Evolutionary conservation across 495 filamentous ascomycete species (phyloP).

Genomic region (Lophiotrema nucula): DNA sequence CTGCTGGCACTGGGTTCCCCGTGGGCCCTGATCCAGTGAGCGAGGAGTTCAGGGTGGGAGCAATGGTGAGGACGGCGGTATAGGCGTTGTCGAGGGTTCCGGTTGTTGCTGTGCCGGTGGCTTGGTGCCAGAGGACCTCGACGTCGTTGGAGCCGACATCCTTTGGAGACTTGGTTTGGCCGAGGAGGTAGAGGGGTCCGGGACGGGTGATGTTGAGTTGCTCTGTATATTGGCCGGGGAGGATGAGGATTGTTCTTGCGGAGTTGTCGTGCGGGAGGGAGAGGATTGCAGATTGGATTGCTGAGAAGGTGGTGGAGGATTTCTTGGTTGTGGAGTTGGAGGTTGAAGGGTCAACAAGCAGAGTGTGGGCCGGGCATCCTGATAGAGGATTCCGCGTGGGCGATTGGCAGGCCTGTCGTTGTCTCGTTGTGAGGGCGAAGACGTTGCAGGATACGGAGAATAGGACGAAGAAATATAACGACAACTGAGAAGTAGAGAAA

Average conservation of each 20-base stretch:
- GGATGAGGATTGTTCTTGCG: conserved; percentile 54
- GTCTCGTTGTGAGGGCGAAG: neutral
- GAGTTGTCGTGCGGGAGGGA: conserved; percentile 54
- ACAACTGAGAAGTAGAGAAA: too few species aligned
- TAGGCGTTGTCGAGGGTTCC: conserved; percentile 56
- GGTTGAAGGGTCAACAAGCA: conserved; percentile 48
- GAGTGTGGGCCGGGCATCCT: conserved; percentile 50
- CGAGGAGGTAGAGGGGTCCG: conserved; percentile 55
- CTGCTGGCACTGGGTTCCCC: conserved; percentile 54
- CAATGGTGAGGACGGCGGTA: conserved; percentile 54
- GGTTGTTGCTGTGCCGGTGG: conserved; percentile 46
- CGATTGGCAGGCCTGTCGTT: conserved; percentile 23
- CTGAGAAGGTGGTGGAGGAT: conserved; percentile 43
- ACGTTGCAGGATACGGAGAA: too few species aligned
- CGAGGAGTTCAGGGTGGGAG: conserved; percentile 56
- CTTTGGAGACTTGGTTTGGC: conserved; percentile 47
- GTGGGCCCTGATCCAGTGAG: conserved; percentile 57
- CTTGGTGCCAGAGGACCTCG: conserved; percentile 44
- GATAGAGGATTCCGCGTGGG: conserved; percentile 39
- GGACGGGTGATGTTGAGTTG: conserved; percentile 61
- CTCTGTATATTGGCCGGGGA: conserved; percentile 56
- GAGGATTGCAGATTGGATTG: conserved; percentile 53
- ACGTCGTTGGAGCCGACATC: conserved; percentile 24
- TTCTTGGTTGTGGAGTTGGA: conserved; percentile 8
- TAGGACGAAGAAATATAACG: too few species aligned